These are phyloP conservation scores for Akebia trifoliata DNA, from an alignment of 164 flowering plant species.

Conservation along the genomic window DNA sequence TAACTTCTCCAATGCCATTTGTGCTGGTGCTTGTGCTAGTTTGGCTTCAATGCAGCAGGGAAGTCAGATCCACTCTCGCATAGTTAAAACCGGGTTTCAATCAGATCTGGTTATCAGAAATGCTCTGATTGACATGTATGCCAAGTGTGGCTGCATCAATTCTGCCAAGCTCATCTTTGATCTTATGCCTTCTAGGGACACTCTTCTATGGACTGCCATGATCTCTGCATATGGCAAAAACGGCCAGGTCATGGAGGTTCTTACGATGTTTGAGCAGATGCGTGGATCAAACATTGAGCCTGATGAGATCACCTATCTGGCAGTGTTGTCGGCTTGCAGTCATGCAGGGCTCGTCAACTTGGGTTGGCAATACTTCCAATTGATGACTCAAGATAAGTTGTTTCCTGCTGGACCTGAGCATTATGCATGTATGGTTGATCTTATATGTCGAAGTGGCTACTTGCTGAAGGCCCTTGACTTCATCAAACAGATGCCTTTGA, in stretches of 20 bases:
- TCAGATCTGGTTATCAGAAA: conserved; percentile 15
- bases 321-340: conserved; percentile 21
- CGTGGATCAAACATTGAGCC: conserved; percentile 10
- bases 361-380: conserved; percentile 15
- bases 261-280: conserved; percentile 23
- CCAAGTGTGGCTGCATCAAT: conserved; percentile 20
- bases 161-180: conserved; percentile 19
- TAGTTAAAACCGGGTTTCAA: conserved; percentile 21
- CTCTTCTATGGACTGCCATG: conserved; percentile 24
- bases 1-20: conserved; percentile 18
- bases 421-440: conserved; percentile 26
- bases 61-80: conserved; percentile 19
- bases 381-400: conserved; percentile 13
- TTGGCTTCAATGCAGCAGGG: conserved; percentile 18
- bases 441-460: conserved; percentile 19
- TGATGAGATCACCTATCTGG: conserved; percentile 21
- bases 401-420: conserved; percentile 18
- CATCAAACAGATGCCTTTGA: conserved; percentile 18
- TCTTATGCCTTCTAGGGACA: conserved; percentile 14
- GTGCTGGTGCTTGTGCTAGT: conserved; percentile 18
- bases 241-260: conserved; percentile 14
- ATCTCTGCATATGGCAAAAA: conserved; percentile 18
- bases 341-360: conserved; percentile 19
- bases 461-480: conserved; percentile 12
- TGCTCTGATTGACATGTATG: conserved; percentile 22